Base-by-base conservation (phyloP, 2,329 filamentous ascomycete genomes). In the Botrytis porri region DNA sequence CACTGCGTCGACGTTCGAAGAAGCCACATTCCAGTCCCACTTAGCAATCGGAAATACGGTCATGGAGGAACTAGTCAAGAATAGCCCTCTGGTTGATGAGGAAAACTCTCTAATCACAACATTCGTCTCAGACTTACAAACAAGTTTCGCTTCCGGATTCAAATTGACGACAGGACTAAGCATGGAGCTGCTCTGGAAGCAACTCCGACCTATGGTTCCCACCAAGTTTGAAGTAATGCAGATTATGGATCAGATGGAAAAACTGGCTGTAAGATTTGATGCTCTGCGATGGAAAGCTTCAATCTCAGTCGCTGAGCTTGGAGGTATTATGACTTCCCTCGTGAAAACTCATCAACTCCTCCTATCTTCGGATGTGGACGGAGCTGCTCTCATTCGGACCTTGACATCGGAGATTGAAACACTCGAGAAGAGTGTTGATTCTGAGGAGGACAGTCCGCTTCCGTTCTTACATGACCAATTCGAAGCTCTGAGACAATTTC, bases 131-230 rank as follows among this genome's bases (percentile, higher is more conserved):
- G 84, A 82, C 9, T 78, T 91, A 3, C 82, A 86, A 61, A 83
- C 83, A 57, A 86, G 86, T 67, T 95, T 97, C 79, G 86, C 88
- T 37, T 86, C 88, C 25, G 90, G 89, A 2, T 95, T 94, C 83
- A 89, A 89, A 72, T 83, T 97, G 22, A 89, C 85, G 0, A 94
- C 92, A 3, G 94, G 94, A 0, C 84, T 94, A 20, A 91, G 89
- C 76, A 96, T 97, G 92, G 92, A 96, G 79, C 81, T 84, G 14
- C 85, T 97, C 8, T 97, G 95, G 95, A 87, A 88, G 60, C 79
- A 84, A 1, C 88, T 97, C 78, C 88, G 92, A 70, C 93, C 94
- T 0, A 81, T 84, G 18, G 86, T 89, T 7, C 84, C 90, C 35
- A 82, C 85, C 2, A 84, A 85, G 29, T 80, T 83, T 37, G 77